Conservation (phyloP, 2,329 filamentous ascomycete species). For the Fusarium sp. region DNA sequence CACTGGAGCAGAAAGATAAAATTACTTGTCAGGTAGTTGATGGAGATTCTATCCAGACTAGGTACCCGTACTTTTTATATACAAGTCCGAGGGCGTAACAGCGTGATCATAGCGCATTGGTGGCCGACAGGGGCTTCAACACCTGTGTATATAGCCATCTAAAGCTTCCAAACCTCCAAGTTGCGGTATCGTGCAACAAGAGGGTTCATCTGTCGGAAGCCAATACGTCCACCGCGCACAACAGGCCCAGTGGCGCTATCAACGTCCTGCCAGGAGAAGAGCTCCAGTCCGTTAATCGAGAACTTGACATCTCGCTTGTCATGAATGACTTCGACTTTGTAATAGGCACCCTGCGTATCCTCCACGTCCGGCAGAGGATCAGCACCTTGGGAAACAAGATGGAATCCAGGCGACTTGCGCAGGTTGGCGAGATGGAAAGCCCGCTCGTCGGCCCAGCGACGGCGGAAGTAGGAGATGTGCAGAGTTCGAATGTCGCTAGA, state of each 20-base stretch:
- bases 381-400: constrained; percentile 38
- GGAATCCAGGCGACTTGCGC: constrained; percentile 38
- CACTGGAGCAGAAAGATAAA: too few relatives aligned
- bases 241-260: constrained; percentile 34
- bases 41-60: too few relatives aligned
- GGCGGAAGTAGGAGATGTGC: constrained; percentile 40
- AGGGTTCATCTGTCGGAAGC: constrained; percentile 38
- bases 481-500: constrained; percentile 38
- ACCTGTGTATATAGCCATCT: not conserved
- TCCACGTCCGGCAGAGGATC: constrained; percentile 35
- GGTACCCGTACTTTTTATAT: too few relatives aligned
- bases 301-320: constrained; percentile 31
- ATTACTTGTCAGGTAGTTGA: too few relatives aligned
- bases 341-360: constrained; percentile 35
- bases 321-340: constrained; percentile 38
- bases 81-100: too few relatives aligned
- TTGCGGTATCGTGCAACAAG: constrained; percentile 37
- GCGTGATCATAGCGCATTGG: too few relatives aligned
- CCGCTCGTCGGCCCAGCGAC: constrained; percentile 39
- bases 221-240: constrained; percentile 31
- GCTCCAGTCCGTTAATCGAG: constrained; percentile 26
- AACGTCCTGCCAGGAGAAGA: constrained; percentile 36
- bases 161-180: constrained; percentile 38
- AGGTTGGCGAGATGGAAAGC: constrained; percentile 39
- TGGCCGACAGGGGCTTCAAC: too few relatives aligned